Evolutionary conservation across 768 basidiomycete genomes (phyloP).

Genomic region (Phylloporus rhodoxanthus): DNA sequence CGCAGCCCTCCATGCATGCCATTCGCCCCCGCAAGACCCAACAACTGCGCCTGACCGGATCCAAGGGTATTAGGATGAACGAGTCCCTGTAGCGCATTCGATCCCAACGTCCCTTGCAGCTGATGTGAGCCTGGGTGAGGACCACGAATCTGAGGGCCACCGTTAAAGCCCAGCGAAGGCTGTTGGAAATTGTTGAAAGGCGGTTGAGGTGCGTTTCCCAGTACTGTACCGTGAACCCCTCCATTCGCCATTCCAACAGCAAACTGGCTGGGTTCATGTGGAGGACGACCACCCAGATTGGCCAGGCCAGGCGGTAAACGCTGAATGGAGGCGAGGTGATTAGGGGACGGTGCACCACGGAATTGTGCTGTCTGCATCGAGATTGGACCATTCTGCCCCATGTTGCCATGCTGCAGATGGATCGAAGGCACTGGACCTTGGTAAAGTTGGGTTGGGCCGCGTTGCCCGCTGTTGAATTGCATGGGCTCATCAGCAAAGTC

Average conservation of each 20-base stretch:
- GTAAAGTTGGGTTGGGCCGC: conserved; percentile 54
- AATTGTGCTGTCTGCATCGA: conserved; percentile 58
- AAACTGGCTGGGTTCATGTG: conserved; percentile 71
- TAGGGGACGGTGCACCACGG: conserved; percentile 68
- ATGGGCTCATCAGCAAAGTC: conserved; percentile 62
- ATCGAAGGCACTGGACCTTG: conserved; percentile 42
- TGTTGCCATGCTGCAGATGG: conserved; percentile 47
- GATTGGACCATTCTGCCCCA: conserved; percentile 46
- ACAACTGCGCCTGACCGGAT: conserved; percentile 43
- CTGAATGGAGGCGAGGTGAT: conserved; percentile 44
- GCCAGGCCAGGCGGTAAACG: conserved; percentile 76
- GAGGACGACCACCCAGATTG: conserved; percentile 75
- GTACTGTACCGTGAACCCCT: conserved; percentile 42
- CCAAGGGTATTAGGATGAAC: conserved; percentile 49
- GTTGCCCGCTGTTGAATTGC: conserved; percentile 55
- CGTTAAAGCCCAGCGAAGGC: conserved; percentile 41
- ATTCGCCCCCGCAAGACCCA: conserved; percentile 42
- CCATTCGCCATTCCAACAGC: conserved; percentile 43
- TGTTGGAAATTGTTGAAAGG: conserved; percentile 51
- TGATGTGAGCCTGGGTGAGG: conserved; percentile 45
- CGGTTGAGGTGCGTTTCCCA: conserved; percentile 42
- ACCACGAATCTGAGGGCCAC: conserved; percentile 42
- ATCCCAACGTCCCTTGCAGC: conserved; percentile 40
- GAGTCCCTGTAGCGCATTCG: conserved; percentile 47
- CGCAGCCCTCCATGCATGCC: conserved; percentile 43